A percentile compares a stretch with the other conserved stretches of the same genome.
Evolutionary conservation across 805 yeast genomes (phyloP).

Genomic region (Candida palmyrensis): DNA sequence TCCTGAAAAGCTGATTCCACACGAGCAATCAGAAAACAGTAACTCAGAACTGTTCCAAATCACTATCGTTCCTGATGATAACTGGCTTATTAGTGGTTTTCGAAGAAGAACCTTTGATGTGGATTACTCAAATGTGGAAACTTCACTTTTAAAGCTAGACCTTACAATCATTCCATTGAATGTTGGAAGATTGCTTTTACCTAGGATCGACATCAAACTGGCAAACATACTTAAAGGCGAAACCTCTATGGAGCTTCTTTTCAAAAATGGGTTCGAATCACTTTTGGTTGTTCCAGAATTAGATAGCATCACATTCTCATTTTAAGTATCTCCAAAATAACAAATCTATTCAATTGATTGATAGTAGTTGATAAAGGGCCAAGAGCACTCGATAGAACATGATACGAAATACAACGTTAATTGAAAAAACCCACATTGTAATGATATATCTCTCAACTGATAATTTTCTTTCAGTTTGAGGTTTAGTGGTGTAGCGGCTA

Average conservation of each 20-base stretch:
- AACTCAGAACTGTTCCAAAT: conserved; percentile 32
- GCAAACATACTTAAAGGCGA: conserved; percentile 7
- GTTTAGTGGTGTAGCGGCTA: too few relatives aligned
- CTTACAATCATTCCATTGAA: conserved; percentile 67
- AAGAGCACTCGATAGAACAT: too few relatives aligned
- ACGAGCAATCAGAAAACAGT: background rate
- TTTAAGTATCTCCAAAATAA: too few relatives aligned
- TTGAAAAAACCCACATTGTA: too few relatives aligned
- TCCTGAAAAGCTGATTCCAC: conserved; percentile 7
- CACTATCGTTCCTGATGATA: conserved; percentile 52
- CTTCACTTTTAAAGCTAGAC: conserved; percentile 16
- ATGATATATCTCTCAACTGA: too few relatives aligned
- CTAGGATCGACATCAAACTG: conserved; percentile 45
- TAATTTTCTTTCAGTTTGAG: too few relatives aligned
- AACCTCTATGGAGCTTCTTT: conserved; percentile 51
- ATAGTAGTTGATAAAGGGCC: too few relatives aligned
- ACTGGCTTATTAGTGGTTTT: conserved; percentile 79
- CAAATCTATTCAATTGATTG: too few relatives aligned
- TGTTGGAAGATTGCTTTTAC: conserved; percentile 68
- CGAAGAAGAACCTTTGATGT: conserved; percentile 48
- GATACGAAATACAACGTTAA: too few relatives aligned
- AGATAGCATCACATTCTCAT: conserved; percentile 56
- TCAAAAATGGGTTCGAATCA: conserved; percentile 63
- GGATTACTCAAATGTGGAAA: conserved; percentile 11
- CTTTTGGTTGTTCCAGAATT: conserved; percentile 67